Base-by-base conservation (phyloP, 225 moss, liverwort and hornwort genomes). In the Neckera pumila region DNA sequence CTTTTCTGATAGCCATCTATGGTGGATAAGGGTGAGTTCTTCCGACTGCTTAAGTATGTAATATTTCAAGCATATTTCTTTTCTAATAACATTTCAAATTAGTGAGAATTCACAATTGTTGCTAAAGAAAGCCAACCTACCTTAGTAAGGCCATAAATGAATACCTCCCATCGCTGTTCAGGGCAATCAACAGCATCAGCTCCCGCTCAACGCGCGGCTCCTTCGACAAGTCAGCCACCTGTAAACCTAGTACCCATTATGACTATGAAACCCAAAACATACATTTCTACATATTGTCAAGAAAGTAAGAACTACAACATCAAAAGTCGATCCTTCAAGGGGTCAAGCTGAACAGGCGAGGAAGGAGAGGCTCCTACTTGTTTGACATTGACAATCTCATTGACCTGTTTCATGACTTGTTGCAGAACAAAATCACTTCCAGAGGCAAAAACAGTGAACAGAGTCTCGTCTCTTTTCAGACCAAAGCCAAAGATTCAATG, bases 401-500 rank as follows among this genome's bases (percentile, higher is more conserved):
- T 92, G 65, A 98, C 95, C 90, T 98, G 95, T 86, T 95, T 89
- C 98, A 97, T 95, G 49, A 97, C 97, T 90, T 95, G 96, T 91
- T 97, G 93, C 87, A 96, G 86, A 36, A 96, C 97, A 53, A 87
- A 93, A 86, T 96, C 95, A 26, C 95, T 95, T 81, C 97, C 96
- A 76, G 93, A 97, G 84, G 96, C 96, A 66, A 97, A 97, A 75
- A 94, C 95, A 19, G 95, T 95, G 85, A 98, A 96, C 62, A 97
- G 86, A 27, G 94, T 96, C 87, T 97, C 95, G 90, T 97, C 97
- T 83, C 93, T 95, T 89, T 95, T 95, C 89, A 97, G 88, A 31
- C 95, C 96, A 59, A 95, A 66, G 94, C 92, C 84, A 97, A 90
- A 7, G 92, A 98, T 87, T 96, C 96, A 71, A 96, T 98, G 88